phyloP scores from a whole-genome alignment of 1,139 yeast species.

The Eremothecium gossypii region DNA sequence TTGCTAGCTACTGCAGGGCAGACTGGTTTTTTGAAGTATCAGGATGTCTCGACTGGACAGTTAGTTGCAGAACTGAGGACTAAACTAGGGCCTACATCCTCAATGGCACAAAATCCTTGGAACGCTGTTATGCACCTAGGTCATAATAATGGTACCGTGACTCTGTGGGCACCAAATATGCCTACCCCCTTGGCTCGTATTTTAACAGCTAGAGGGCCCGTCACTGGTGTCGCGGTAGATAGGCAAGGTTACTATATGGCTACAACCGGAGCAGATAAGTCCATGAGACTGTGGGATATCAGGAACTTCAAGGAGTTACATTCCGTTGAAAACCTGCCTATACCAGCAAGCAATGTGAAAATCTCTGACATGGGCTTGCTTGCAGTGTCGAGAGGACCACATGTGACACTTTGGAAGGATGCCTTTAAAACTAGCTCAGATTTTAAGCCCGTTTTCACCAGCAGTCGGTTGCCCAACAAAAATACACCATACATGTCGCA shows the following conservation, averaged over 20 bases:
- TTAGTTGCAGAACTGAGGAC: slow-evolving; percentile 78
- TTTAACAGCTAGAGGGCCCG: slow-evolving; percentile 77
- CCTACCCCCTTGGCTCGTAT: slow-evolving; percentile 77
- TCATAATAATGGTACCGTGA: slow-evolving; percentile 85
- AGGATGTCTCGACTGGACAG: slow-evolving; percentile 90
- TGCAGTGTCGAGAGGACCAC: slow-evolving; percentile 91
- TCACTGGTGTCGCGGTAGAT: slow-evolving; percentile 76
- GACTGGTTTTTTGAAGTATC: slow-evolving; percentile 81
- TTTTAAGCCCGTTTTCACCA: slow-evolving; percentile 33
- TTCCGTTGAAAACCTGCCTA: slow-evolving; percentile 54
- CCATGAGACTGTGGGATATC: slow-evolving; percentile 87
- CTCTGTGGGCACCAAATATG: slow-evolving; percentile 90
- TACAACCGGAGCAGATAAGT: slow-evolving; percentile 79
- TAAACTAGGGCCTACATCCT: slow-evolving; percentile 79
- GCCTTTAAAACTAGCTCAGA: slow-evolving; percentile 40
- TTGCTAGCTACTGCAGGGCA: slow-evolving; percentile 81
- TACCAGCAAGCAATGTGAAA: slow-evolving; percentile 73
- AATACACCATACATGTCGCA: slow-evolving; percentile 89
- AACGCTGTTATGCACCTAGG: slow-evolving; percentile 94
- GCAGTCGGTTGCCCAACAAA: slow-evolving; percentile 28
- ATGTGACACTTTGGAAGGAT: slow-evolving; percentile 83
- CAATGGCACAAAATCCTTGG: slow-evolving; percentile 89
- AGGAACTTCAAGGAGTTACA: slow-evolving; percentile 73
- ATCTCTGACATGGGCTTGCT: slow-evolving; percentile 84
- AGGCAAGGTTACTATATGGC: slow-evolving; percentile 95